Evolutionary conservation across 2,329 filamentous ascomycete species (phyloP).

Genomic region (Apiospora saccharicola): DNA sequence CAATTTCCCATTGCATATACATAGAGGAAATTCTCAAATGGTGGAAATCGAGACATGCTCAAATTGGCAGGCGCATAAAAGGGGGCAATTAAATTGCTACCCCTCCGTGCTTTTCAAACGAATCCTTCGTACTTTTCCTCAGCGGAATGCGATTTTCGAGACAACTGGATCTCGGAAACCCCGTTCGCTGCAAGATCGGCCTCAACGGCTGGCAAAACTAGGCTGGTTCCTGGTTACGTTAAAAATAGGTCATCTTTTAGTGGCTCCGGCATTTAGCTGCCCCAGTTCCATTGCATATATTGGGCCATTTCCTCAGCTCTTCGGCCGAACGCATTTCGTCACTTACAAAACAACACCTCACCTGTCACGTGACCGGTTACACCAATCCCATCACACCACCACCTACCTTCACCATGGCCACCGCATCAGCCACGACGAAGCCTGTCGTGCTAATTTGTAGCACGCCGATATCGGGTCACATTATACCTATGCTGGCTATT

Average conservation of each 20-base stretch:
- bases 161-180: conserved; percentile 11
- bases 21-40: too few species aligned
- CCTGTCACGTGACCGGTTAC: neutral
- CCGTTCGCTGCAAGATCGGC: neutral
- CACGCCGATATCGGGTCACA: conserved; percentile 22
- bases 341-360: neutral
- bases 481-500: conserved; percentile 24
- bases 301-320: neutral
- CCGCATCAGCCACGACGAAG: neutral
- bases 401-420: neutral
- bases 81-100: neutral
- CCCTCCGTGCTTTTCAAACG: neutral
- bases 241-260: neutral
- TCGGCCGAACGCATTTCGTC: neutral
- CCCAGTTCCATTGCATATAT: neutral
- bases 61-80: neutral
- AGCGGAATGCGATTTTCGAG: neutral
- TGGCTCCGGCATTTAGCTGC: neutral
- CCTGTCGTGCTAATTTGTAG: conserved; percentile 22
- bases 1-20: too few species aligned
- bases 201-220: neutral
- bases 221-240: neutral
- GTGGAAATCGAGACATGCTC: neutral
- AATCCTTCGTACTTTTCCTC: neutral
- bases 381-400: neutral